Evolutionary conservation across 106 monocot genomes (phyloP).

Genomic region (Cymbidium sinense): DNA sequence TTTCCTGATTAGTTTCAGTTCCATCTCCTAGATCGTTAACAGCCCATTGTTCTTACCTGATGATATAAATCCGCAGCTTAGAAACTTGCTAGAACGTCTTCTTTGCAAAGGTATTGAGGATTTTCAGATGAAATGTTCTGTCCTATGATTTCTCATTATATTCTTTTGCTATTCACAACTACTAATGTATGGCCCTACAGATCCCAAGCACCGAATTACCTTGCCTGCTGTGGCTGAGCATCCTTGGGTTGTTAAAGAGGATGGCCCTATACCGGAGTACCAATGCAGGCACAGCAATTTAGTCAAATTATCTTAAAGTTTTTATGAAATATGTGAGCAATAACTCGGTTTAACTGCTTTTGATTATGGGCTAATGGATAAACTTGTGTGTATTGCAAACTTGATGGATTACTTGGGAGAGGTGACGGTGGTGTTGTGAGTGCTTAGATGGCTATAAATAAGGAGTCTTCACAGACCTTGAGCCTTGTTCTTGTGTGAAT

Average conservation of each 20-base stretch:
- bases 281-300: conserved; percentile 22
- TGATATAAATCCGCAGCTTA: conserved; percentile 42
- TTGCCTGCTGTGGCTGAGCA: conserved; percentile 51
- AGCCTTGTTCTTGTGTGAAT: not conserved
- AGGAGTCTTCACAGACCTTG: not conserved
- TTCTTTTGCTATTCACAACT: not conserved
- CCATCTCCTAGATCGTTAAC: conserved; percentile 35
- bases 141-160: not conserved
- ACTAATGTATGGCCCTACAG: conserved; percentile 16
- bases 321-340: not conserved
- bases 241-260: conserved; percentile 62
- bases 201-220: conserved; percentile 54
- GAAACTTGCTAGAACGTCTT: conserved; percentile 43
- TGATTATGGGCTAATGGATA: not conserved
- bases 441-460: not conserved
- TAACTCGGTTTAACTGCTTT: not conserved
- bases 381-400: not conserved
- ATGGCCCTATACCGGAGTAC: conserved; percentile 43
- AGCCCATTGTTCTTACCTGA: conserved; percentile 32
- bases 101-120: conserved; percentile 49
- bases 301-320: not conserved
- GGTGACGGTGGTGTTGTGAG: too few relatives aligned
- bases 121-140: not conserved
- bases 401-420: not conserved
- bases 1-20: not conserved